Percentiles rank a stretch among this genome's conserved stretches.
These are phyloP conservation scores for Lepraria neglecta DNA, from an alignment of 495 filamentous ascomycete species.

Conservation along the genomic window DNA sequence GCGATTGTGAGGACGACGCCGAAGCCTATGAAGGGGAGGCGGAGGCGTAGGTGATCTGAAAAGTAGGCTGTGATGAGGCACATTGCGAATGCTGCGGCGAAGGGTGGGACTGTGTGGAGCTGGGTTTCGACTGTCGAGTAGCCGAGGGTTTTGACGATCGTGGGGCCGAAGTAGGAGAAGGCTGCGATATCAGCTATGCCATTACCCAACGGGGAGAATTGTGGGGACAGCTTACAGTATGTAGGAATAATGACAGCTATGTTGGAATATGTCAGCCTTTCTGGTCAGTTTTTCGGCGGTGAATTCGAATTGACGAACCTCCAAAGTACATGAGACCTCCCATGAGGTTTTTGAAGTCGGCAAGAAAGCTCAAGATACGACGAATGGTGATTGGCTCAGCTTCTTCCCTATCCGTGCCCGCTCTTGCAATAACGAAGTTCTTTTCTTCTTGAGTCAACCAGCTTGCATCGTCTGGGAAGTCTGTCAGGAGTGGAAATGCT, in stretches of 20 bases:
- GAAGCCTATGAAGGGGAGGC: conserved; percentile 50
- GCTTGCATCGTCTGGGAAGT: conserved; percentile 62
- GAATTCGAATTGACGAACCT: conserved; percentile 15
- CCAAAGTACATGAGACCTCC: conserved; percentile 30
- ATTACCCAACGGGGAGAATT: not conserved
- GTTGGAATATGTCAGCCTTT: not conserved
- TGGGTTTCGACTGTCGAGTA: conserved; percentile 45
- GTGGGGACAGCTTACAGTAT: conserved; percentile 15
- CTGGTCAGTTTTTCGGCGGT: not conserved
- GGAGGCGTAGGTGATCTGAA: conserved; percentile 54
- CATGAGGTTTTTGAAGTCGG: conserved; percentile 27
- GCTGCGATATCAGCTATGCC: conserved; percentile 1
- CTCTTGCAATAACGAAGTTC: conserved; percentile 20
- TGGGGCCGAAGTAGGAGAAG: conserved; percentile 32
- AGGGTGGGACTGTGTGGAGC: conserved; percentile 43
- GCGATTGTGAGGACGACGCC: conserved; percentile 43
- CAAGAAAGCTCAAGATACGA: conserved; percentile 18
- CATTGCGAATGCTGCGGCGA: conserved; percentile 44
- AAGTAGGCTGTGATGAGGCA: conserved; percentile 51
- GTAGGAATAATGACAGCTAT: conserved; percentile 27
- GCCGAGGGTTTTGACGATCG: conserved; percentile 39
- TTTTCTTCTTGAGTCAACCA: conserved; percentile 51
- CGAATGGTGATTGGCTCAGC: conserved; percentile 11
- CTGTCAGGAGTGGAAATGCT: conserved; percentile 64
- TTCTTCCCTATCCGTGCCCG: conserved; percentile 10